These are phyloP conservation scores for Ascochyta fabae DNA, from an alignment of 2,329 filamentous ascomycete genomes.

Conservation along the genomic window DNA sequence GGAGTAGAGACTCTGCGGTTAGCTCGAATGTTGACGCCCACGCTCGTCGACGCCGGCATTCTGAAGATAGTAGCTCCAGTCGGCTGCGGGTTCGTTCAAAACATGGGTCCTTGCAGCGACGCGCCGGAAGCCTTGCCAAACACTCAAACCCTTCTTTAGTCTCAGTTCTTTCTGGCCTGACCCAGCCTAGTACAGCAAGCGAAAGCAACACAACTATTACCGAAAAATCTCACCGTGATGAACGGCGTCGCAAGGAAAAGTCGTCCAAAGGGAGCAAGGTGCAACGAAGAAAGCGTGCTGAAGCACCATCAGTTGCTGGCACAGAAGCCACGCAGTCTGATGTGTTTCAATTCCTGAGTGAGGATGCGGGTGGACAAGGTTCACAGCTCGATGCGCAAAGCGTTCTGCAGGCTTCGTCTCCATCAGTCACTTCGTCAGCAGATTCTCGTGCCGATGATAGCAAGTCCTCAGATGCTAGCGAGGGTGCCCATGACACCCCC, in stretches of 20 bases:
- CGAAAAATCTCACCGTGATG: conserved; percentile 51
- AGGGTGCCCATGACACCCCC: conserved; percentile 32
- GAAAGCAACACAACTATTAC: conserved; percentile 57
- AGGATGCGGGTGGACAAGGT: conserved; percentile 17
- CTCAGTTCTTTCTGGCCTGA: conserved; percentile 52
- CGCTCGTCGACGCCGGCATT: conserved; percentile 28
- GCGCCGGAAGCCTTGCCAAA: conserved; percentile 36
- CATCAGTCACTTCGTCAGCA: conserved; percentile 27
- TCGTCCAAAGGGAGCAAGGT: conserved; percentile 18
- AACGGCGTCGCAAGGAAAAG: conserved; percentile 29
- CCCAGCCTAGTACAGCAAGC: conserved; percentile 51
- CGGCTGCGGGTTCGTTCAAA: conserved; percentile 42
- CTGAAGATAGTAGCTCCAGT: conserved; percentile 30
- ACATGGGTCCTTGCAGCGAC: conserved; percentile 42
- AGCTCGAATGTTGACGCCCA: conserved; percentile 24
- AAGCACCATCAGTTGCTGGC: conserved; percentile 19
- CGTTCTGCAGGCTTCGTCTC: conserved; percentile 27
- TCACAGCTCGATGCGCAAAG: conserved; percentile 15
- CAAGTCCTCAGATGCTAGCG: conserved; percentile 34
- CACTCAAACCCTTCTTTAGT: conserved; percentile 51
- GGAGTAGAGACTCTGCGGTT: conserved; percentile 30
- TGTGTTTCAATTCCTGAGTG: conserved; percentile 41
- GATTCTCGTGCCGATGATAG: conserved; percentile 27
- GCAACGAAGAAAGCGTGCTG: conserved; percentile 20
- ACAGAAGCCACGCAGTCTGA: conserved; percentile 31